phyloP scores from a whole-genome alignment of 805 yeast genomes.

The Lipomyces yamanashiensis region DNA sequence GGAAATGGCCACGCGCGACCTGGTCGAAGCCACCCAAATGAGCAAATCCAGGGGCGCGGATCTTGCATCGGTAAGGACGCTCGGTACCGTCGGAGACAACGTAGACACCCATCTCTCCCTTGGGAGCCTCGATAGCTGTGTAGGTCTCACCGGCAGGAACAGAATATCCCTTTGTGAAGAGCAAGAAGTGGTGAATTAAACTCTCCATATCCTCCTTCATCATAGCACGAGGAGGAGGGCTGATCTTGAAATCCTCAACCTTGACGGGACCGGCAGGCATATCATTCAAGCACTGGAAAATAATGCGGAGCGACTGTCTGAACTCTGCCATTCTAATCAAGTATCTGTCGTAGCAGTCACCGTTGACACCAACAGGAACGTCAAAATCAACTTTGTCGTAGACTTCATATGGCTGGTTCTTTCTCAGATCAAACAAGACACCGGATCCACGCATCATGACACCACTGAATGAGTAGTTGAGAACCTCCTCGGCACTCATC shows the following conservation, averaged over 20 bases:
- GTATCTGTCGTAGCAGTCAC: slow-evolving; percentile 91
- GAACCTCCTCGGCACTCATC: slow-evolving; percentile 84
- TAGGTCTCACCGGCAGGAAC: slow-evolving; percentile 92
- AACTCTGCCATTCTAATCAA: slow-evolving; percentile 88
- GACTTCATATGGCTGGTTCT: slow-evolving; percentile 87
- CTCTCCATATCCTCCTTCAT: slow-evolving; percentile 96
- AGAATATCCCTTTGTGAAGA: slow-evolving; percentile 84
- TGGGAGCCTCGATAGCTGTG: slow-evolving; percentile 91
- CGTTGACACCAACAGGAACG: slow-evolving; percentile 82
- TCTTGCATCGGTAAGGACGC: slow-evolving; percentile 89
- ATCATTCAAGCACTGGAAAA: slow-evolving; percentile 86
- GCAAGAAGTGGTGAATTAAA: slow-evolving; percentile 83
- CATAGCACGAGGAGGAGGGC: slow-evolving; percentile 76
- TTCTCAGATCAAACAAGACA: slow-evolving; percentile 83
- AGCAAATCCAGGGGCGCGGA: slow-evolving; percentile 93
- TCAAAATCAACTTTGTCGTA: slow-evolving; percentile 86
- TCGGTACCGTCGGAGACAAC: slow-evolving; percentile 88
- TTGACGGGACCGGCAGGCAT: slow-evolving; percentile 93
- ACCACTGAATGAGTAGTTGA: slow-evolving; percentile 79
- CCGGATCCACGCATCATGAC: slow-evolving; percentile 93
- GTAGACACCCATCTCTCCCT: slow-evolving; percentile 90
- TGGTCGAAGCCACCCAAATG: slow-evolving; percentile 89
- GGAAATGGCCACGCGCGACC: slow-evolving; percentile 80
- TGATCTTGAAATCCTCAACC: slow-evolving; percentile 85
- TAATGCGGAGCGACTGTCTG: slow-evolving; percentile 86